A percentile compares a stretch with the other conserved stretches of the same genome.
phyloP scores from a whole-genome alignment of 306 rosid genomes.

The Myrica gale region DNA sequence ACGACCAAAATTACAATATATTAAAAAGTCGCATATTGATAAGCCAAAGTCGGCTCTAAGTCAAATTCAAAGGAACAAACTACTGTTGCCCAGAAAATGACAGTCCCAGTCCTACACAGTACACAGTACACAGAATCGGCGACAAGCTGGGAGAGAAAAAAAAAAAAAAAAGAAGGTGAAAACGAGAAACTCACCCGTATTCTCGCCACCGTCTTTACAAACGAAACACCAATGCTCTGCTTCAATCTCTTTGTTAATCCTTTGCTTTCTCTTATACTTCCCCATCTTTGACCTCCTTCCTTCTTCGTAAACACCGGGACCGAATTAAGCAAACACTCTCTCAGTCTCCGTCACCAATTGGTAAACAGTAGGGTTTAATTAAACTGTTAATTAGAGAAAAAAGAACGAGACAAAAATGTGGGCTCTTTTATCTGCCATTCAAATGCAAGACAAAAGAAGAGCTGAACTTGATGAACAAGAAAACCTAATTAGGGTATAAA shows the following conservation, averaged over 20 bases:
- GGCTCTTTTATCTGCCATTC: no score
- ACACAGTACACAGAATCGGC: no score
- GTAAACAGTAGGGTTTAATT: no score
- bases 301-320: not conserved
- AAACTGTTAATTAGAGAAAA: not conserved
- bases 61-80: not conserved
- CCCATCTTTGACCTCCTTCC: not conserved
- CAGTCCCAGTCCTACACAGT: not conserved
- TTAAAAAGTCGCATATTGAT: no score
- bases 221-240: constrained; percentile 54
- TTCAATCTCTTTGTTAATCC: constrained; percentile 14
- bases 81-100: not conserved
- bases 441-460: no score
- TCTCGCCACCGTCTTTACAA: constrained; percentile 58
- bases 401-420: not conserved
- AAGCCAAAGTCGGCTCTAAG: not conserved
- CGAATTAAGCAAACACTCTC: not conserved
- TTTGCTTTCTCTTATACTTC: not conserved
- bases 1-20: no score
- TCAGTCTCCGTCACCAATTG: not conserved
- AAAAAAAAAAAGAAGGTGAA: not conserved
- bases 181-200: constrained; percentile 23
- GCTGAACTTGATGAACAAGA: no score
- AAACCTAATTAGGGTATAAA: no score
- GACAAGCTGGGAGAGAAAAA: no score